phyloP scores from a whole-genome alignment of 768 basidiomycete species.

The Termitomyces sp. region DNA sequence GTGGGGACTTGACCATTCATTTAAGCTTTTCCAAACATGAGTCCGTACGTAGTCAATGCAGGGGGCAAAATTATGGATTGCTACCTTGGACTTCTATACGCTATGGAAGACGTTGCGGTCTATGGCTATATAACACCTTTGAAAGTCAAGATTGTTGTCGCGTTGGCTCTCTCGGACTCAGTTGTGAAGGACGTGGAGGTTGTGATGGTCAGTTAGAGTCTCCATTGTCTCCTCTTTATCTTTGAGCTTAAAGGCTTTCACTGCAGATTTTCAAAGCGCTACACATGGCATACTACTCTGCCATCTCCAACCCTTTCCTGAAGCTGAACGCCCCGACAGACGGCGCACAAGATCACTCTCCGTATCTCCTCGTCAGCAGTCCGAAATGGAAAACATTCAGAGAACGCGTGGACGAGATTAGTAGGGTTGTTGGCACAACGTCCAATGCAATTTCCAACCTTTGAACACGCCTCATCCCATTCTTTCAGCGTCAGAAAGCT shows the following conservation, averaged over 20 bases:
- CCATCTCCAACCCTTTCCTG: conserved; percentile 86
- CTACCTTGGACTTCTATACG: conserved; percentile 82
- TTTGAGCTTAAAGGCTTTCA: not conserved
- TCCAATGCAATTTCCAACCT: conserved; percentile 20
- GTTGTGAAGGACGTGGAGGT: conserved; percentile 81
- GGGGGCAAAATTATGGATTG: conserved; percentile 67
- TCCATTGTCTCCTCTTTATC: not conserved
- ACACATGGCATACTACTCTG: conserved; percentile 82
- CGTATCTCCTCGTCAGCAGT: conserved; percentile 57
- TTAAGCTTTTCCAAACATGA: conserved; percentile 5
- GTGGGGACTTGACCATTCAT: conserved; percentile 20
- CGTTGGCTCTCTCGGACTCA: conserved; percentile 75
- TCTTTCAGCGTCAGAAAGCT: not conserved
- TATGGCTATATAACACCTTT: conserved; percentile 90
- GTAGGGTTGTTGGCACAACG: conserved; percentile 49
- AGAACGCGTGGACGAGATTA: conserved; percentile 72
- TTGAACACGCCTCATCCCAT: conserved; percentile 4
- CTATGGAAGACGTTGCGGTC: conserved; percentile 91
- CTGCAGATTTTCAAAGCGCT: conserved; percentile 84
- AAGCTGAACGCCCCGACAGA: conserved; percentile 54
- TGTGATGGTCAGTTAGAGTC: conserved; percentile 49
- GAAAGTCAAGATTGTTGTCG: conserved; percentile 83
- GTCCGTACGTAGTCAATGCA: conserved; percentile 31
- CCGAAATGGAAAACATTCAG: conserved; percentile 69
- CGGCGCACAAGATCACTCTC: conserved; percentile 44